These are phyloP conservation scores for Artemisia tridentata DNA, from an alignment of 129 eudicot species.

Conservation along the genomic window DNA sequence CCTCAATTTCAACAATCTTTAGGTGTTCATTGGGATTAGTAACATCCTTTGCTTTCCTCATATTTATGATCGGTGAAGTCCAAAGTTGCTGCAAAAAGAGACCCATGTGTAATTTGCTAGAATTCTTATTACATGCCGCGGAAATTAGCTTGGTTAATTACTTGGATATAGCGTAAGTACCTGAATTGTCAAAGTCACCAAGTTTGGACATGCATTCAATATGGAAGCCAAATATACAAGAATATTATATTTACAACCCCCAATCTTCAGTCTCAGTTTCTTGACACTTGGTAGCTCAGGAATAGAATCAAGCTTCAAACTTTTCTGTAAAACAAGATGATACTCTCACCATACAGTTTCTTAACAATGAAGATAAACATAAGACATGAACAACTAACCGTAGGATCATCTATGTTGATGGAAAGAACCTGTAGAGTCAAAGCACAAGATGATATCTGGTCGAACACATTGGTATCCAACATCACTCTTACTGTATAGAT, in stretches of 20 bases:
- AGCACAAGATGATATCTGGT: too few relatives aligned
- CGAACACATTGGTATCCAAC: too few relatives aligned
- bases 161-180: constrained; percentile 18
- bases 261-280: constrained; percentile 32
- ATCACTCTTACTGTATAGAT: too few relatives aligned
- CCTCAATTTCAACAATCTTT: too few relatives aligned
- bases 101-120: background rate
- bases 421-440: too few relatives aligned
- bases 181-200: constrained; percentile 38
- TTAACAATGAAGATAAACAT: too few relatives aligned
- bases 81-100: background rate
- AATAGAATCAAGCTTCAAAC: constrained; percentile 17
- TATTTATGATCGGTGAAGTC: background rate
- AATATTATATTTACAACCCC: constrained; percentile 32
- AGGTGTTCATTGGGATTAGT: background rate
- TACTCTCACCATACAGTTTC: too few relatives aligned
- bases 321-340: constrained; percentile 23
- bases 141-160: background rate
- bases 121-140: background rate
- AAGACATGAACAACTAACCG: too few relatives aligned
- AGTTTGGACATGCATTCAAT: constrained; percentile 34
- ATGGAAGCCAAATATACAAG: constrained; percentile 34
- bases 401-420: too few relatives aligned
- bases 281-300: constrained; percentile 41
- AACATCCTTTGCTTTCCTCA: constrained; percentile 1